A percentile compares a stretch with the other conserved stretches of the same genome.
These are phyloP conservation scores for Penicillium pulvis DNA, from an alignment of 495 filamentous ascomycete genomes.

Conservation along the genomic window DNA sequence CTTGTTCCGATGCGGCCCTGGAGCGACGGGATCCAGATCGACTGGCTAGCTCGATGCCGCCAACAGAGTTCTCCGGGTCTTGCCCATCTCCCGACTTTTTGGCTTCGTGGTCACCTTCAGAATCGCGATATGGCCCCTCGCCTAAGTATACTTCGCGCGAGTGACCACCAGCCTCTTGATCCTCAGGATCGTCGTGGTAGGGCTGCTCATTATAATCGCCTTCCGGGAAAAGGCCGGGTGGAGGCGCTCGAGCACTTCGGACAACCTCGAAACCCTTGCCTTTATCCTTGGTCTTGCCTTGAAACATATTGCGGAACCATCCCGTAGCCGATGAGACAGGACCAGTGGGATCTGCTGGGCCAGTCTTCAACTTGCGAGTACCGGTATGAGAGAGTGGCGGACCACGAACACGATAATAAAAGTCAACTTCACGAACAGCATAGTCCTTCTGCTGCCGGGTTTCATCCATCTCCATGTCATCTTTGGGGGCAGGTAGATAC, in stretches of 20 bases:
- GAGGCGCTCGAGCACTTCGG: slow-evolving; percentile 71
- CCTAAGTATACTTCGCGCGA: slow-evolving; percentile 33
- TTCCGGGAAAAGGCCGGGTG: slow-evolving; percentile 40
- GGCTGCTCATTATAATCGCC: slow-evolving; percentile 51
- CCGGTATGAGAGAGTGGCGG: slow-evolving; percentile 82
- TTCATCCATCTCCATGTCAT: slow-evolving; percentile 57
- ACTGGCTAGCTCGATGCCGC: slow-evolving; percentile 65
- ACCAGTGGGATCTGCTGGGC: slow-evolving; percentile 90
- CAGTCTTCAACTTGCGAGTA: slow-evolving; percentile 84
- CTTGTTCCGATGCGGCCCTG: slow-evolving; percentile 35
- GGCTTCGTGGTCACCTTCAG: slow-evolving; percentile 40
- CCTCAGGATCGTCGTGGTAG: slow-evolving; percentile 62
- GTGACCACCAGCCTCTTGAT: slow-evolving; percentile 25
- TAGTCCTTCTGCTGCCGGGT: slow-evolving; percentile 71
- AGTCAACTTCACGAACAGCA: slow-evolving; percentile 88
- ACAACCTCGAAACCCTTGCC: slow-evolving; percentile 97
- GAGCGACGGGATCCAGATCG: slow-evolving; percentile 61
- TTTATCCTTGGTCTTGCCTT: slow-evolving; percentile 82
- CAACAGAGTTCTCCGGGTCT: slow-evolving; percentile 63
- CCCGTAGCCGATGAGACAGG: slow-evolving; percentile 84
- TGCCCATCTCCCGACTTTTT: slow-evolving; percentile 14
- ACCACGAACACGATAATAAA: slow-evolving; percentile 89
- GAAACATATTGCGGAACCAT: slow-evolving; percentile 80
- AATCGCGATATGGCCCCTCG: slow-evolving; percentile 49
- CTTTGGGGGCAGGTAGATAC: slow-evolving; percentile 51